A percentile compares a stretch with the other conserved stretches of the same genome.
phyloP scores from a whole-genome alignment of 208 protist species.

The Histomonas meleagridis region DNA sequence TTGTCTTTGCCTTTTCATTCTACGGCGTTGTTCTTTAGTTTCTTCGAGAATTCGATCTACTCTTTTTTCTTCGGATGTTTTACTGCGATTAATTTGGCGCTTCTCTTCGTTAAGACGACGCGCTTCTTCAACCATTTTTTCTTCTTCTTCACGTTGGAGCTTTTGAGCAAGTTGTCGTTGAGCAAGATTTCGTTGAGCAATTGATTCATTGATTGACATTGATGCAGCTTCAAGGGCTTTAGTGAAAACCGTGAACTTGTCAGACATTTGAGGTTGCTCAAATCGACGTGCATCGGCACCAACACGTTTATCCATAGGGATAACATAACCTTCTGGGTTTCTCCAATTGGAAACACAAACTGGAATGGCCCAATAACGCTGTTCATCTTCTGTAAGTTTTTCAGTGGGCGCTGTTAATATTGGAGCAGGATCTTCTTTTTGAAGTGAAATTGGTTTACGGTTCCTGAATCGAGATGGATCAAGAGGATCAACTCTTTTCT shows the following conservation, averaged over 20 bases:
- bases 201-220: neutral
- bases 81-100: neutral
- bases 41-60: neutral
- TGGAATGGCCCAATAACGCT: neutral
- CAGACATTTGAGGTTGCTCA: neutral
- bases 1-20: neutral
- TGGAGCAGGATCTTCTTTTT: slow-evolving; percentile 1
- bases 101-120: neutral
- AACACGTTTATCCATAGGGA: slow-evolving; percentile 32
- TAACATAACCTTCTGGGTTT: slow-evolving; percentile 6
- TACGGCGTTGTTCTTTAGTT: neutral
- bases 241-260: neutral
- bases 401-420: neutral
- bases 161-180: neutral
- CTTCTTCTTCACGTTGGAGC: neutral
- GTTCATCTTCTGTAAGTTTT: neutral
- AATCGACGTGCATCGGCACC: neutral
- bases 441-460: neutral
- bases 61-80: neutral
- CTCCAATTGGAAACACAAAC: neutral
- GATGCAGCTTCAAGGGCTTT: neutral
- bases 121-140: neutral
- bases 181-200: neutral
- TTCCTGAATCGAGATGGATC: neutral
- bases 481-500: neutral